Evolutionary conservation across 2,329 filamentous ascomycete species (phyloP).

Genomic region (Apiospora aurea): DNA sequence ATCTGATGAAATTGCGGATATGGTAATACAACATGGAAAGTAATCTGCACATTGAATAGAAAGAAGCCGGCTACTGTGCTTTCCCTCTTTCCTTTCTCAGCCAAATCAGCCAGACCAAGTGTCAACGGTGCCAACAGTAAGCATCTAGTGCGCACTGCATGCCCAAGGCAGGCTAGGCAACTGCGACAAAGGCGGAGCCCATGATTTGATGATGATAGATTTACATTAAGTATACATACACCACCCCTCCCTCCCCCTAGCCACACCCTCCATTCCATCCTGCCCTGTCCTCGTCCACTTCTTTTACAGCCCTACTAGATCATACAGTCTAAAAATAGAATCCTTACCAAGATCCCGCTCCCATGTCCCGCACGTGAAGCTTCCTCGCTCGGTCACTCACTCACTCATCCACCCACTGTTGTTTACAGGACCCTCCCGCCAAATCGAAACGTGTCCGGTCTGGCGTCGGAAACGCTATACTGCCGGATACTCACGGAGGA

Average conservation of each 20-base stretch:
- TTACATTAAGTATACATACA: neutral
- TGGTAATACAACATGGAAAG: too few relatives aligned
- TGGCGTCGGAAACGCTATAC: neutral
- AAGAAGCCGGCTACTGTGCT: neutral
- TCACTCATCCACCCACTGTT: neutral
- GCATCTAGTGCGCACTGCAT: neutral
- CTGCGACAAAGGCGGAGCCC: neutral
- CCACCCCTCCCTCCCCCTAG: neutral
- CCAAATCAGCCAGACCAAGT: too few relatives aligned
- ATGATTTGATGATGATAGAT: neutral
- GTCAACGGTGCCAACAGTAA: neutral
- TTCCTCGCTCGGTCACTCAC: too few relatives aligned
- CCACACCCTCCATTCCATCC: neutral
- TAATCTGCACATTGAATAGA: neutral
- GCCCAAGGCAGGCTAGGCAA: neutral
- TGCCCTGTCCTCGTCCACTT: neutral
- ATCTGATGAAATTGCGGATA: neutral
- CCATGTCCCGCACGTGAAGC: neutral
- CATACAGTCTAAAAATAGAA: neutral
- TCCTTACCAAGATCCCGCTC: neutral
- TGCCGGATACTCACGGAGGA: neutral
- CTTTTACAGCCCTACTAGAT: neutral
- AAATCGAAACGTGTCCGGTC: neutral
- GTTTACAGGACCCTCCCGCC: neutral
- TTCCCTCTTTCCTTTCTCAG: too few relatives aligned